phyloP scores from a whole-genome alignment of 2,329 filamentous ascomycete species.

The Colletotrichum phormii region DNA sequence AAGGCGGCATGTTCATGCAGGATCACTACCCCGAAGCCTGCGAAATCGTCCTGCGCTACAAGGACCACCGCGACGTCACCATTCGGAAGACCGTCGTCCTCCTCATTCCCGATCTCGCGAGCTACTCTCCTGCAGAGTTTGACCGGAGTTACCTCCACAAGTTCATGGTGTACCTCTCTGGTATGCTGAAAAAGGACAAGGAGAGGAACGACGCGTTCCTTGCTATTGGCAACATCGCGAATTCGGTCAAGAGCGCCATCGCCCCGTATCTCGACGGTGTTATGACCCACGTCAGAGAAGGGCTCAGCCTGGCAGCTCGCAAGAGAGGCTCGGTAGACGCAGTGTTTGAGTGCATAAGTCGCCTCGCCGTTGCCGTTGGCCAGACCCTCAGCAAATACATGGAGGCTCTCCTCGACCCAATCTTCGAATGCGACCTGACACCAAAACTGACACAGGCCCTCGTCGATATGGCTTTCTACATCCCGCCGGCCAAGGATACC shows the following conservation, averaged over 20 bases:
- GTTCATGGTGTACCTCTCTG: constrained; percentile 96
- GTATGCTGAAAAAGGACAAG: constrained; percentile 94
- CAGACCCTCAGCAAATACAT: constrained; percentile 99
- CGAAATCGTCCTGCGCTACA: constrained; percentile 91
- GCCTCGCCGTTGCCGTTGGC: constrained; percentile 92
- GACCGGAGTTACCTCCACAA: constrained; percentile 88
- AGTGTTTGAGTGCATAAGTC: constrained; percentile 97
- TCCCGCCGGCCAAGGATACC: constrained; percentile 89
- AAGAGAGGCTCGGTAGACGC: constrained; percentile 76
- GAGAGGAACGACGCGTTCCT: constrained; percentile 94
- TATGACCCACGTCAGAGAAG: constrained; percentile 91
- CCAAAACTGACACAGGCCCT: constrained; percentile 94
- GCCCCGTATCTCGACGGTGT: constrained; percentile 95
- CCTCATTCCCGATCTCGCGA: constrained; percentile 91
- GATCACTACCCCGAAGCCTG: constrained; percentile 92
- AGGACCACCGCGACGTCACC: constrained; percentile 89
- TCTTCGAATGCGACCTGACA: constrained; percentile 95
- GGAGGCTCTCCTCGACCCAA: constrained; percentile 93
- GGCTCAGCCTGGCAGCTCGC: constrained; percentile 82
- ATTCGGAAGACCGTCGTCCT: constrained; percentile 91
- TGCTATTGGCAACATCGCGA: constrained; percentile 95
- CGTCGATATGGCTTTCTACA: constrained; percentile 99
- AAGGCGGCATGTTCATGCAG: constrained; percentile 99
- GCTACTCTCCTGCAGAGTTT: constrained; percentile 92
- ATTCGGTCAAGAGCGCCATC: constrained; percentile 95